Evolutionary conservation across 139 green algal genomes (phyloP), one percentile per base, ranked within the genome.

Genomic region (Volvox reticuliferus): DNA sequence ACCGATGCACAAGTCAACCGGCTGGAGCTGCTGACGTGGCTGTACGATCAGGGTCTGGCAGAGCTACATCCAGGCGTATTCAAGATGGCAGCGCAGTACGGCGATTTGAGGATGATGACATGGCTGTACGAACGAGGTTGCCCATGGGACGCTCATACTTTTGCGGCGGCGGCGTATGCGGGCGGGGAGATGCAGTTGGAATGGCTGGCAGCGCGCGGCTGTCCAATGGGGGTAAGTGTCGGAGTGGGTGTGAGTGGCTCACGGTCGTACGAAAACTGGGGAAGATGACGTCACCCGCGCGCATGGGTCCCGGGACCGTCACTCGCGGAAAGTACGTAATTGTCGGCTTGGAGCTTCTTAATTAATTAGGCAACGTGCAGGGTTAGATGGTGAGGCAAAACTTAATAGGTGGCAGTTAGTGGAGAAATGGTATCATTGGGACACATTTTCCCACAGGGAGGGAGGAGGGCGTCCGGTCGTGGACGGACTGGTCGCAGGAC

Each of bases 161-260:
- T 87, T 13, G n/a, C 30, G 30, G 81, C 32, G 20, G 81, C 81
- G 30, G 81, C 81, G 62, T 67, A 33, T 0, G n/a, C 30, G 30
- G 81, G 81, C 62, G n/a, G 81, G 55, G 62, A 87, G 30, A 63
- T 21, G 81, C 62, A 78, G n/a, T 33, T 87, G 81, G 62, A 87
- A 32, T 87, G 81, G 81, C 81, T 87, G 81, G 62, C 32, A 12
- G 30, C 18, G 18, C 81, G 32, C 14, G 81, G 81, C 18, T 87
- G 81, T 55, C 62, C 81, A 20, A 76, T 76, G 81, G 81, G 81
- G 81, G 81, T 87, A 18, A 44, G 81, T 78, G 36, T 28, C 9
- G 79, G 78, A 19, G 62, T 24, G 62, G 62, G 62, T n/a, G 62
- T 69, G 17, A 69, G 62, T 19, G 62, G 62, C 62, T 17, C 17